Evolutionary conservation across 345 rosid species (phyloP).

Genomic region (Populus alba): DNA sequence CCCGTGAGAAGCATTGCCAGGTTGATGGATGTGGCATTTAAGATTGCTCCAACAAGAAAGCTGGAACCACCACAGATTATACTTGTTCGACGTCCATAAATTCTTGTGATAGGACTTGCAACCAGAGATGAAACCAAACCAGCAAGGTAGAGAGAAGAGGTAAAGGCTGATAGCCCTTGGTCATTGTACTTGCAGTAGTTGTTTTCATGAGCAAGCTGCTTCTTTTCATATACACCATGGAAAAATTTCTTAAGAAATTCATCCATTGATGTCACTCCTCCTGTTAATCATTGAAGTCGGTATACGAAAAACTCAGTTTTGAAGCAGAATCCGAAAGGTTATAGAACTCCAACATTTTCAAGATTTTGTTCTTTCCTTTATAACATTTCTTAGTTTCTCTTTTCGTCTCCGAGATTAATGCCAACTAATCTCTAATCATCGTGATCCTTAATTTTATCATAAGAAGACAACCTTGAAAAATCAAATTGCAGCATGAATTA

Average conservation of each 20-base stretch:
- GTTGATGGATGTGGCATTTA: constrained; percentile 70
- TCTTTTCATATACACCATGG: constrained; percentile 54
- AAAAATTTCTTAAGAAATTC: constrained; percentile 72
- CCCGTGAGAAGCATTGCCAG: constrained; percentile 78
- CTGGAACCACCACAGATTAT: constrained; percentile 81
- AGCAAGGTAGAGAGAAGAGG: constrained; percentile 87
- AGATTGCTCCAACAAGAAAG: constrained; percentile 65
- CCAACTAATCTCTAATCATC: background rate
- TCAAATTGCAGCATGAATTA: background rate
- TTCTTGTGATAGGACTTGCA: constrained; percentile 75
- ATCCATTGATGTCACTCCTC: constrained; percentile 90
- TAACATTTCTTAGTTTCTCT: background rate
- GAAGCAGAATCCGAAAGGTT: background rate
- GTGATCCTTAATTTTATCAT: background rate
- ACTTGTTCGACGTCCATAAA: constrained; percentile 74
- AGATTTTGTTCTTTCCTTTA: background rate
- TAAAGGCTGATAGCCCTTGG: constrained; percentile 79
- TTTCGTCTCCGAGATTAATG: background rate
- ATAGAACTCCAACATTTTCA: background rate
- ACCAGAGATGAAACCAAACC: constrained; percentile 77
- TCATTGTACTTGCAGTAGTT: constrained; percentile 87
- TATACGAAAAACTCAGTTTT: background rate
- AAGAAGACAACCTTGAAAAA: background rate
- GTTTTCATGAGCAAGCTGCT: constrained; percentile 74
- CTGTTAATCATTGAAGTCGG: constrained; percentile 33